phyloP scores from a whole-genome alignment of 2,329 filamentous ascomycete species.

The Reticulascus tulasneorum region DNA sequence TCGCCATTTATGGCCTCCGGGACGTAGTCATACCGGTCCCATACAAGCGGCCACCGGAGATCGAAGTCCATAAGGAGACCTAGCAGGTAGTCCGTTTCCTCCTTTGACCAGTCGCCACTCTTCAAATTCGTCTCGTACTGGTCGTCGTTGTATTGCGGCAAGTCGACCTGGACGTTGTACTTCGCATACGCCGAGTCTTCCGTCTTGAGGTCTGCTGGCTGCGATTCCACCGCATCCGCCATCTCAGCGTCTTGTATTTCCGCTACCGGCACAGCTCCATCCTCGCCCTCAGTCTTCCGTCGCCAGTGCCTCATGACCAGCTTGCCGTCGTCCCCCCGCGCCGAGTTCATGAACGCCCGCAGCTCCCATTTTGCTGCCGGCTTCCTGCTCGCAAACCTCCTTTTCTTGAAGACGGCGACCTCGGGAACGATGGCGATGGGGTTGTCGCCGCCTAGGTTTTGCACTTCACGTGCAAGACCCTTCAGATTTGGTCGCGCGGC shows the following conservation, averaged over 20 bases:
- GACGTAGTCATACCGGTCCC: constrained; percentile 83
- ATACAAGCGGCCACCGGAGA: constrained; percentile 85
- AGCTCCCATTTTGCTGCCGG: constrained; percentile 62
- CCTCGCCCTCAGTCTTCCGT: constrained; percentile 51
- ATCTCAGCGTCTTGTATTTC: constrained; percentile 18
- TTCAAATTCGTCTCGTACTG: constrained; percentile 76
- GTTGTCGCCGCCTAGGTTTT: constrained; percentile 62
- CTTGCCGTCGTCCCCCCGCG: constrained; percentile 58
- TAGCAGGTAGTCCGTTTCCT: constrained; percentile 92
- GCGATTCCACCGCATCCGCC: constrained; percentile 32
- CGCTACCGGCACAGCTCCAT: constrained; percentile 15
- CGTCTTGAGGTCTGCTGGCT: constrained; percentile 15
- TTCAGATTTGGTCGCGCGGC: constrained; percentile 58
- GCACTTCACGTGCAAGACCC: constrained; percentile 61
- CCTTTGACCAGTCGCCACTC: constrained; percentile 77
- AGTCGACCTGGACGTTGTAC: constrained; percentile 76
- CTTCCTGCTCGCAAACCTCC: constrained; percentile 50
- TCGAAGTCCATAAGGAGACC: constrained; percentile 72
- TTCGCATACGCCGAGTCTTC: constrained; percentile 73
- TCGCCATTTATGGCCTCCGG: constrained; percentile 42
- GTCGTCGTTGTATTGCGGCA: constrained; percentile 80
- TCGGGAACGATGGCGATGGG: constrained; percentile 64
- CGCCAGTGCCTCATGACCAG: constrained; percentile 79
- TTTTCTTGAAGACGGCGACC: constrained; percentile 56
- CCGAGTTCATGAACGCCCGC: constrained; percentile 71